Evolutionary conservation across 768 basidiomycete genomes (phyloP), one percentile per base, ranked within the genome.

Genomic region (Tulasnella sp.): DNA sequence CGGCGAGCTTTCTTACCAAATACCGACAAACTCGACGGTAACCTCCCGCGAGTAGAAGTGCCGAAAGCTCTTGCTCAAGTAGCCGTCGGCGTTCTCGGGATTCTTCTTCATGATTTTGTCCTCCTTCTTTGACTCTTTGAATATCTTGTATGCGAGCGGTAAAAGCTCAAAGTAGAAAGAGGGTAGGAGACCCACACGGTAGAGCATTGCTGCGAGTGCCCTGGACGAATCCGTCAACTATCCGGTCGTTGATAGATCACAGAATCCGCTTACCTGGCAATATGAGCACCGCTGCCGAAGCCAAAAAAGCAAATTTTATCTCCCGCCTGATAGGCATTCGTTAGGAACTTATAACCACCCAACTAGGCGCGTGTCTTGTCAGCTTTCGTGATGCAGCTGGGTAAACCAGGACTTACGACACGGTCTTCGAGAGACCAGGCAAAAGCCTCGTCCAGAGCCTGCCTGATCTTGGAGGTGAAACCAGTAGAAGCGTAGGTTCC

Each of bases 281-380:
- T 92, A 83, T 90, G 94, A 2, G 89, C 89, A n/a, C 91, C 91
- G 40, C 95, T 89, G 69, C 94, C 95, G 84, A 96, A 96, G 0
- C 95, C 94, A 91, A 95, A 95, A 4, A 96, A 87, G 84, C 89
- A 94, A 5, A 96, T 93, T 81, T 90, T 92, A 85, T 95, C 94
- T 0, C 91, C 92, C 22, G 88, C 84, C 44, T 85, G 85, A 37
- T 79, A 79, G 2, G 40, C 46, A 22, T 80, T 18, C 80, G 72
- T 77, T 4, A 82, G 42, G 74, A 82, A 82, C 31, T 75, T 54
- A 40, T 82, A 82, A 4, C 81, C 81, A 7, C 80, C 80, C 37
- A 44, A 28, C 78, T 79, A 22, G 31, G 75, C 80, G 24, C 73
- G 77, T 37, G 75, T 18, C n/a, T 6, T 2, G 76, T 37, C 3